Conservation (phyloP, 2,329 filamentous ascomycete species). For the Cadophora gregata region DNA sequence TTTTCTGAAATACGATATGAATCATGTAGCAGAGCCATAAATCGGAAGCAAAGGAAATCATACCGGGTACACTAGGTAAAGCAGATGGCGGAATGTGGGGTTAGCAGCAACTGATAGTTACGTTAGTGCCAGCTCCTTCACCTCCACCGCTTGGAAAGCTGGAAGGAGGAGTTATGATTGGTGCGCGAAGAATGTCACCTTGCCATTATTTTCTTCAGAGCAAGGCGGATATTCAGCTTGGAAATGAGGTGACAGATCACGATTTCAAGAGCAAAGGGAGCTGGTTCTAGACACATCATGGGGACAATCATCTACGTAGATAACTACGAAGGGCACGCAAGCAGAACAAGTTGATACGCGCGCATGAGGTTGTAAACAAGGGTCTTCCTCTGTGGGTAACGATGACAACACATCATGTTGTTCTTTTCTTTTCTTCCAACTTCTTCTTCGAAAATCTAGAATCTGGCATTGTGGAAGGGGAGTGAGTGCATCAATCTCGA, state of each 20-base stretch:
- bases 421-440: neutral
- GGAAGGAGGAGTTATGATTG: neutral
- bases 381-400: neutral
- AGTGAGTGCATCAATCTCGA: neutral
- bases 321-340: neutral
- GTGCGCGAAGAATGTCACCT: neutral
- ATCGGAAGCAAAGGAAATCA: conserved; percentile 11
- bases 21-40: conserved; percentile 5
- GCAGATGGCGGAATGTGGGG: conserved; percentile 6
- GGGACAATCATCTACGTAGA: neutral
- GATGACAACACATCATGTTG: neutral
- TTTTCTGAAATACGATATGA: neutral
- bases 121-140: neutral
- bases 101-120: neutral
- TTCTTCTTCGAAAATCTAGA: neutral
- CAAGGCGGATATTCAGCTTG: neutral
- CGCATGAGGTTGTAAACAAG: conserved; percentile 5
- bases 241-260: neutral
- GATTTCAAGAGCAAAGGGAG: neutral
- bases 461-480: neutral
- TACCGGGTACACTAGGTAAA: conserved; percentile 3
- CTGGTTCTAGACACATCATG: neutral
- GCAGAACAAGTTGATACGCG: neutral
- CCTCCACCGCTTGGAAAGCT: neutral
- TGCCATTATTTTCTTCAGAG: neutral